Percentiles rank a stretch among this genome's conserved stretches.
These are phyloP conservation scores for Colletotrichum spinosum DNA, from an alignment of 2,329 filamentous ascomycete species.

Conservation along the genomic window DNA sequence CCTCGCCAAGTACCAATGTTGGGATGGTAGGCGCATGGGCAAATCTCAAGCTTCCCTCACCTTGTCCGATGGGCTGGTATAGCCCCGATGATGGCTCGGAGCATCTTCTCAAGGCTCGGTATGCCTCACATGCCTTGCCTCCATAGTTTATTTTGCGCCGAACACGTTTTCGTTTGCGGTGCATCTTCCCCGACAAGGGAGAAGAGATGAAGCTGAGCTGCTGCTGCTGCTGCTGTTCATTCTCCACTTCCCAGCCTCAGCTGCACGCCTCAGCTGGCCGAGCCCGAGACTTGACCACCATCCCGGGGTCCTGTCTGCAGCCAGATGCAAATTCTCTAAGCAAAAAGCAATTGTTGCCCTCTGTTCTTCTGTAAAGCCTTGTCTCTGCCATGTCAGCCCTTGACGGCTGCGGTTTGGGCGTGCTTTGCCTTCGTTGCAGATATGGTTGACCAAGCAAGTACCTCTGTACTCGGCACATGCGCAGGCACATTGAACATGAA, in stretches of 20 bases:
- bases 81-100: slow-evolving; percentile 17
- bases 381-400: too few relatives aligned
- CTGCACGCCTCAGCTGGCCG: background rate
- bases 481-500: slow-evolving; percentile 4
- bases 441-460: background rate
- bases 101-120: background rate
- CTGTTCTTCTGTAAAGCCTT: slow-evolving; percentile 8
- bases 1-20: too few relatives aligned
- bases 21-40: background rate
- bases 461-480: background rate
- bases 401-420: too few relatives aligned
- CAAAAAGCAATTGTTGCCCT: background rate
- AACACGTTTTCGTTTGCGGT: slow-evolving; percentile 7
- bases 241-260: too few relatives aligned
- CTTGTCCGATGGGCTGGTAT: slow-evolving; percentile 11
- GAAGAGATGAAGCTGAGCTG: too few relatives aligned
- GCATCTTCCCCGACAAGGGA: background rate
- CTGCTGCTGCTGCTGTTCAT: too few relatives aligned
- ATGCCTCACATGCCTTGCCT: too few relatives aligned
- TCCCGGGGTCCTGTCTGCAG: too few relatives aligned
- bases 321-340: too few relatives aligned
- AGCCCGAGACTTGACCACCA: slow-evolving; percentile 17
- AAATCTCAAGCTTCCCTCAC: background rate
- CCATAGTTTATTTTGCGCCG: too few relatives aligned
- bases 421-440: background rate